A percentile compares a stretch with the other conserved stretches of the same genome.
Evolutionary conservation across 768 basidiomycete genomes (phyloP).

Genomic region (Sarcodon sp.): DNA sequence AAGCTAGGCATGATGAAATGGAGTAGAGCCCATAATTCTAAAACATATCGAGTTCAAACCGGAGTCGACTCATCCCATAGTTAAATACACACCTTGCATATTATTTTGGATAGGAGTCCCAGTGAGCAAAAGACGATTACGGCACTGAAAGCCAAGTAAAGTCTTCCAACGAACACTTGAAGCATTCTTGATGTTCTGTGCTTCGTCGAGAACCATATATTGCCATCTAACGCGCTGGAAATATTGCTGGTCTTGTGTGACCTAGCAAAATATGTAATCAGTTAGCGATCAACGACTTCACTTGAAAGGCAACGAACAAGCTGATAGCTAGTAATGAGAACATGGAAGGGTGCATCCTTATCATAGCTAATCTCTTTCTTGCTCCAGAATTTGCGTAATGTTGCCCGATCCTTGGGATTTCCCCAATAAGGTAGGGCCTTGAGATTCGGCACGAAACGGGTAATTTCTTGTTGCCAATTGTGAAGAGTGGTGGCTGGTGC

Average conservation of each 20-base stretch:
- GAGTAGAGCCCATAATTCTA: conserved; percentile 94
- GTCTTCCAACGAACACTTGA: conserved; percentile 96
- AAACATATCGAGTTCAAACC: not conserved
- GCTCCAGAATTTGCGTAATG: conserved; percentile 95
- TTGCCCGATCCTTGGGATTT: conserved; percentile 89
- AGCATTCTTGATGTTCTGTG: conserved; percentile 98
- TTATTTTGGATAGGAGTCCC: conserved; percentile 99
- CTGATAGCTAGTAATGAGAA: conserved; percentile 95
- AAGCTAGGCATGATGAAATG: conserved; percentile 99
- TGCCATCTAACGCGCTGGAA: conserved; percentile 98
- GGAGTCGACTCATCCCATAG: not conserved
- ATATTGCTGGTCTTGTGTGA: conserved; percentile 95
- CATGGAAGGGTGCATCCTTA: conserved; percentile 91
- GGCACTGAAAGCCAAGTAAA: conserved; percentile 86
- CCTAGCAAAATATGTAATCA: conserved; percentile 26
- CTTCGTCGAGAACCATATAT: conserved; percentile 99
- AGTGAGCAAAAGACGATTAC: conserved; percentile 88
- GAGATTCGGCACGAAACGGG: conserved; percentile 85
- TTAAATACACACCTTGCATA: conserved; percentile 72
- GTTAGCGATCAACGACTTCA: no score
- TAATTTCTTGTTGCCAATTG: conserved; percentile 98
- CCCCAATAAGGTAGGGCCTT: conserved; percentile 99
- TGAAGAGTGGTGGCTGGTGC: conserved; percentile 95
- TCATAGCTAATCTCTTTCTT: conserved; percentile 94
- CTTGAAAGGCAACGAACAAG: conserved; percentile 36